These are phyloP conservation scores for Venturia asperata DNA, from an alignment of 2,329 filamentous ascomycete genomes.

Conservation along the genomic window DNA sequence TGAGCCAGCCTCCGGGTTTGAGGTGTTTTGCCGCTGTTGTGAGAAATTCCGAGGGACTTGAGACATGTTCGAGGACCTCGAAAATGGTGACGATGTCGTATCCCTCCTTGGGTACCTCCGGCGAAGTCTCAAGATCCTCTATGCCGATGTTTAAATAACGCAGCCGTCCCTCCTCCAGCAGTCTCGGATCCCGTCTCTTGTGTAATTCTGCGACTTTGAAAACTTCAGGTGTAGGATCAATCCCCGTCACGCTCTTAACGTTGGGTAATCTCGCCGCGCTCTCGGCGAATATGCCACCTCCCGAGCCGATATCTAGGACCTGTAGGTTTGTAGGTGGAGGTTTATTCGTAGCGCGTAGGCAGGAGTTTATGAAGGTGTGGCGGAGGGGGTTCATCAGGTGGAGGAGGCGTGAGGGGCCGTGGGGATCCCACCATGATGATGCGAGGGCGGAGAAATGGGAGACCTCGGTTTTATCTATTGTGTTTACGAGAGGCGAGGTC, in stretches of 20 bases:
- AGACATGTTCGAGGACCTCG: slow-evolving; percentile 92
- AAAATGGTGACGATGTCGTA: slow-evolving; percentile 84
- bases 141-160: slow-evolving; percentile 70
- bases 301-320: slow-evolving; percentile 91
- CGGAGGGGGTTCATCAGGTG: slow-evolving; percentile 98
- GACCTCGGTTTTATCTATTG: slow-evolving; percentile 82
- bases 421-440: slow-evolving; percentile 93
- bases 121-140: slow-evolving; percentile 52
- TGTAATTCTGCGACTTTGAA: slow-evolving; percentile 70
- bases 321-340: slow-evolving; percentile 38
- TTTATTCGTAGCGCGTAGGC: slow-evolving; percentile 44
- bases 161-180: slow-evolving; percentile 52
- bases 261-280: slow-evolving; percentile 62
- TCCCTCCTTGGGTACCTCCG: slow-evolving; percentile 20
- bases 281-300: slow-evolving; percentile 94
- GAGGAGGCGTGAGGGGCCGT: slow-evolving; percentile 82
- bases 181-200: slow-evolving; percentile 62
- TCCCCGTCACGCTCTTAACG: slow-evolving; percentile 61
- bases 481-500: background rate
- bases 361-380: slow-evolving; percentile 79
- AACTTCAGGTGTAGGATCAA: slow-evolving; percentile 70
- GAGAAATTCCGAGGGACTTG: slow-evolving; percentile 66
- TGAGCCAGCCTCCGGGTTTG: slow-evolving; percentile 84
- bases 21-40: slow-evolving; percentile 66
- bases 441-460: slow-evolving; percentile 92